Evolutionary conservation across 2,329 filamentous ascomycete genomes (phyloP).

Genomic region (Aspergillus carbonarius): DNA sequence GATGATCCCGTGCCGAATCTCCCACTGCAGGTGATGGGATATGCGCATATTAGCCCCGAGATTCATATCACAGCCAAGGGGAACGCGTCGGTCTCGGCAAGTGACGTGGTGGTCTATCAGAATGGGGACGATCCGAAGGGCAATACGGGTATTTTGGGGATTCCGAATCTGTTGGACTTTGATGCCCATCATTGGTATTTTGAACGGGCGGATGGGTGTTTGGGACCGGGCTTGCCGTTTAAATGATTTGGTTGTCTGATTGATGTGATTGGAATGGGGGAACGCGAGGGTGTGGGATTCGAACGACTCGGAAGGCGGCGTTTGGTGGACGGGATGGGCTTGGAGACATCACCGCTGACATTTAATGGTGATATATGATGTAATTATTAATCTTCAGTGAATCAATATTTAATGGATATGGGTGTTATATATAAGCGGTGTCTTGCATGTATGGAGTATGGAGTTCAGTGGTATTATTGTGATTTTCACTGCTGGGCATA

Average conservation of each 20-base stretch:
- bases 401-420: no score
- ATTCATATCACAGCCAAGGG: conserved; percentile 56
- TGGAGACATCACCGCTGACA: no score
- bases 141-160: conserved; percentile 25
- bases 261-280: not conserved
- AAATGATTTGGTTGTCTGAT: not conserved
- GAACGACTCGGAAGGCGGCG: no score
- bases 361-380: no score
- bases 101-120: conserved; percentile 23
- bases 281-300: no score
- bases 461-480: no score
- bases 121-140: conserved; percentile 25
- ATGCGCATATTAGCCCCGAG: conserved; percentile 67
- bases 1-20: conserved; percentile 68
- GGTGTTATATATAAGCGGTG: no score
- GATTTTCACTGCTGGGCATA: no score
- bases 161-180: conserved; percentile 15
- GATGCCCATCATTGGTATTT: conserved; percentile 30
- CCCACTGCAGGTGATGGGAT: conserved; percentile 61
- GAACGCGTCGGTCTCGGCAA: conserved; percentile 19
- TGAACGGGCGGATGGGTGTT: conserved; percentile 21
- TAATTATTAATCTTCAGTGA: no score
- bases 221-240: not conserved
- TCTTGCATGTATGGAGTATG: no score
- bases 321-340: no score